Evolutionary conservation across 2,329 filamentous ascomycete species (phyloP).

Genomic region (Trichoderma sp.): DNA sequence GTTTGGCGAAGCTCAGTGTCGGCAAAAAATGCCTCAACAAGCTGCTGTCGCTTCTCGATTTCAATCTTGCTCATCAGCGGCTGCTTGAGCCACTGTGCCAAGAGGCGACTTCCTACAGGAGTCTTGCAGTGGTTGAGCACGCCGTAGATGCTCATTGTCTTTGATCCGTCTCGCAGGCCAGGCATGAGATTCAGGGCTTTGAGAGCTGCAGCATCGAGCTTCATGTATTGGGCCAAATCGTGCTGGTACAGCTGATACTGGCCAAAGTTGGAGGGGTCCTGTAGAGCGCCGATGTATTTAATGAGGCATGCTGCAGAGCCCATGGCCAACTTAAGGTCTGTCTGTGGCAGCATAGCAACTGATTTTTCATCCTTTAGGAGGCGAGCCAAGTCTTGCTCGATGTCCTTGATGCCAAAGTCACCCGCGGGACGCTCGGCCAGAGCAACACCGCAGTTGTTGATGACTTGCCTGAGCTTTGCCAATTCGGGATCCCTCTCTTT

Average conservation of each 20-base stretch:
- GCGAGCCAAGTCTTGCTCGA: constrained; percentile 90
- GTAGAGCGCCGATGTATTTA: constrained; percentile 88
- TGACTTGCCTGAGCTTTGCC: constrained; percentile 82
- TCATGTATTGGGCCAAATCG: constrained; percentile 97
- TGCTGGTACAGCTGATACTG: constrained; percentile 98
- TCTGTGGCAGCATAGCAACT: constrained; percentile 78
- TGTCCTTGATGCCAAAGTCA: constrained; percentile 88
- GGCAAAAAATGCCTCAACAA: constrained; percentile 92
- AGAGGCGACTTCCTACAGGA: constrained; percentile 82
- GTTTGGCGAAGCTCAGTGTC: constrained; percentile 93
- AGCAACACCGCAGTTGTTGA: constrained; percentile 89
- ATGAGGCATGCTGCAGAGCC: constrained; percentile 90
- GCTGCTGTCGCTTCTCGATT: constrained; percentile 87
- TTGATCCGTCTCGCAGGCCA: constrained; percentile 89
- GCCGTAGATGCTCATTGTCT: constrained; percentile 95
- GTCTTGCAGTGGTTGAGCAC: constrained; percentile 98
- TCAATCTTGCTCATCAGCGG: constrained; percentile 89
- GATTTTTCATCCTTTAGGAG: constrained; percentile 85
- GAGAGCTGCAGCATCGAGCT: constrained; percentile 89
- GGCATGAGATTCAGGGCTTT: constrained; percentile 98
- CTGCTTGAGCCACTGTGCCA: constrained; percentile 97
- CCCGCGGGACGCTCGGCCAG: constrained; percentile 75
- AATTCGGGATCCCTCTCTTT: constrained; percentile 91
- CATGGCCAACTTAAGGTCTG: constrained; percentile 94
- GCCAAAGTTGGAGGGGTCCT: constrained; percentile 92